A percentile compares a stretch with the other conserved stretches of the same genome.
These are phyloP conservation scores for Syzygium aqueum DNA, from an alignment of 345 rosid genomes.

Conservation along the genomic window DNA sequence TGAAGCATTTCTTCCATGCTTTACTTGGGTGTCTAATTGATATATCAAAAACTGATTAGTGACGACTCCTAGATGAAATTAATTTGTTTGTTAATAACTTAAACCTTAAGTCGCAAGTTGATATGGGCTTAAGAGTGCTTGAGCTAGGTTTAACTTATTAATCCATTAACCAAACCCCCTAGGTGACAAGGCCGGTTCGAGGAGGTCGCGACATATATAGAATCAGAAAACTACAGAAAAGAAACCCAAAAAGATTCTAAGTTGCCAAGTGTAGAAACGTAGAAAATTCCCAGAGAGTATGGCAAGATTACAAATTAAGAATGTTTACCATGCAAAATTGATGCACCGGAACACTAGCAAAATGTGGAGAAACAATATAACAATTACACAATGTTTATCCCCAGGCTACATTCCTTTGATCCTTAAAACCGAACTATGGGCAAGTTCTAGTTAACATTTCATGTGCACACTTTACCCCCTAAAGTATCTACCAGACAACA, in stretches of 20 bases:
- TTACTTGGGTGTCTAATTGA: no score
- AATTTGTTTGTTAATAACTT: no score
- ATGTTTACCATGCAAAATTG: not conserved
- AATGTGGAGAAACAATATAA: not conserved
- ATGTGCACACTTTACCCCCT: not conserved
- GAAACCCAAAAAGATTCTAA: not conserved
- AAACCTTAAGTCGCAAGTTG: no score
- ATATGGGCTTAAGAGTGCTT: no score
- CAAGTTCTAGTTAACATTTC: not conserved
- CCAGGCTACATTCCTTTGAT: not conserved
- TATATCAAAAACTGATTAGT: no score
- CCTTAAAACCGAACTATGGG: not conserved
- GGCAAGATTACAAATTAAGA: not conserved
- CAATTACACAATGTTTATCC: not conserved
- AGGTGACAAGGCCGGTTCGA: no score
- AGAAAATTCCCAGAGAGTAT: not conserved
- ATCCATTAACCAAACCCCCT: no score
- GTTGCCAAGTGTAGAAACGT: not conserved
- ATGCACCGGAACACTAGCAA: not conserved
- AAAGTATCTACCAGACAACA: not conserved
- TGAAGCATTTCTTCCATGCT: no score
- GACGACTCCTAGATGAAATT: no score
- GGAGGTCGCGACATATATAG: not conserved
- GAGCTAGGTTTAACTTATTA: no score
- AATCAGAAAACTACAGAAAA: not conserved